A percentile compares a stretch with the other conserved stretches of the same genome.
These are phyloP conservation scores for Omphalea diandra DNA, from an alignment of 441 rosid genomes.

Conservation along the genomic window DNA sequence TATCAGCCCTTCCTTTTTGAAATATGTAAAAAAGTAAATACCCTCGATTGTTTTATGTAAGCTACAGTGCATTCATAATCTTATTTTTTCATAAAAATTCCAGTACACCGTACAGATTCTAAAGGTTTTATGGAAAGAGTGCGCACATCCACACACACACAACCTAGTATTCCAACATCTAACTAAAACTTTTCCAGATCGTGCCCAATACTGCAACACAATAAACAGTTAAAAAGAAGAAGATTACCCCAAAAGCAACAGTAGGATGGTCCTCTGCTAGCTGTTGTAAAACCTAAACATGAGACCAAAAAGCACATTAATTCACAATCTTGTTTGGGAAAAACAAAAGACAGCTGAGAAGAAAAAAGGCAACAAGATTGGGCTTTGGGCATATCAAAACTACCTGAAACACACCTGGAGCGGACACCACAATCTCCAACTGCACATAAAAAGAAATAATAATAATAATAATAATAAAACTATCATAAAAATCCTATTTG, in stretches of 20 bases:
- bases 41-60: background rate
- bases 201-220: background rate
- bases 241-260: conserved; percentile 45
- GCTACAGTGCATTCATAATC: background rate
- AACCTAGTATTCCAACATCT: too few relatives aligned
- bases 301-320: conserved; percentile 8
- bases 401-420: conserved; percentile 60
- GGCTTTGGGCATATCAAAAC: conserved; percentile 9
- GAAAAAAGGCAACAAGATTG: conserved; percentile 3
- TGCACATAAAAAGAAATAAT: conserved; percentile 24
- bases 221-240: background rate
- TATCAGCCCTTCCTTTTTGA: background rate
- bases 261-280: conserved; percentile 47
- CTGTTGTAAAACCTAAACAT: conserved; percentile 37
- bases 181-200: background rate
- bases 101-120: background rate
- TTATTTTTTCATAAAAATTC: background rate
- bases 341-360: background rate
- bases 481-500: too few relatives aligned
- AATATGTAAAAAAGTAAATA: background rate
- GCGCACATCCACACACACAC: too few relatives aligned
- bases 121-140: background rate
- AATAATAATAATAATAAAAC: background rate
- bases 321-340: background rate
- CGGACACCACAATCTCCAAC: conserved; percentile 57